phyloP scores from a whole-genome alignment of 2,329 filamentous ascomycete genomes.

The Colletotrichum gigasporum region DNA sequence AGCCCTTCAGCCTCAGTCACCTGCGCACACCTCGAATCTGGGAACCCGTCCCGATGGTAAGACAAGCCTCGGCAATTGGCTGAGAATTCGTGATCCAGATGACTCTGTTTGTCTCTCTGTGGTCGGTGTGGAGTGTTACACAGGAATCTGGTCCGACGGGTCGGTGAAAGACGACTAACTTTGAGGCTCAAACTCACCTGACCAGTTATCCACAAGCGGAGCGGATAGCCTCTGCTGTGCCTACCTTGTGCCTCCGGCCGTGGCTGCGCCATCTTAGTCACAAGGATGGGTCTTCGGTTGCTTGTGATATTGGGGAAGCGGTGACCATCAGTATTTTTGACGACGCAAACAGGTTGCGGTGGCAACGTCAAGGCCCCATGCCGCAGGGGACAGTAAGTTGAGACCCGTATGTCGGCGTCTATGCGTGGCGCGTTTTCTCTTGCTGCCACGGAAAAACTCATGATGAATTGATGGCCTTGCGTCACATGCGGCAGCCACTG shows the following conservation, averaged over 20 bases:
- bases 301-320: constrained; percentile 1
- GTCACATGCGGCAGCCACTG: too few species aligned
- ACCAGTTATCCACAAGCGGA: not conserved
- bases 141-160: constrained; percentile 4
- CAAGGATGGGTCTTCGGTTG: constrained; percentile 2
- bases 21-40: constrained; percentile 1
- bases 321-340: too few species aligned
- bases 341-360: too few species aligned
- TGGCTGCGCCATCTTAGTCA: constrained; percentile 10
- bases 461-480: too few species aligned
- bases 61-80: constrained; percentile 11
- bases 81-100: not conserved
- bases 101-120: not conserved
- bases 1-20: constrained; percentile 23
- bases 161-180: constrained; percentile 19
- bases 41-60: not conserved
- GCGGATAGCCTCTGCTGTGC: not conserved
- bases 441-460: too few species aligned
- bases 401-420: too few species aligned
- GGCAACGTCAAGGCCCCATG: too few species aligned
- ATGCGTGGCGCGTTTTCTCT: too few species aligned
- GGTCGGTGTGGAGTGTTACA: constrained; percentile 11
- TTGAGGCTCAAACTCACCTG: constrained; percentile 30
- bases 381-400: too few species aligned
- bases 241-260: not conserved